Conservation (phyloP, 768 basidiomycete species). For the Roridomyces roridus region DNA sequence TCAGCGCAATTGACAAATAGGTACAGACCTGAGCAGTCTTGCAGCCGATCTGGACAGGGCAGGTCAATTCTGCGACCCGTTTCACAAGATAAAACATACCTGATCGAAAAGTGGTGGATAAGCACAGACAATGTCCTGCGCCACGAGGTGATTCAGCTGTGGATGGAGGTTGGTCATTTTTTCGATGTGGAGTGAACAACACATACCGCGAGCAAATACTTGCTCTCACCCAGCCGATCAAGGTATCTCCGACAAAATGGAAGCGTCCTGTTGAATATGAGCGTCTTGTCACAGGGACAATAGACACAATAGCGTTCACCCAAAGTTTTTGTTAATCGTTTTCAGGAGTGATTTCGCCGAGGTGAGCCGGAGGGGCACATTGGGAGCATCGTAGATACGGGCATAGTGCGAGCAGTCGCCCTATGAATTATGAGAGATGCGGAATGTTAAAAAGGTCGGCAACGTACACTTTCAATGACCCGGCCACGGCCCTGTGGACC, state of each 20-base stretch:
- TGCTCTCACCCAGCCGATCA: conserved; percentile 90
- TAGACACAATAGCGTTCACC: conserved; percentile 30
- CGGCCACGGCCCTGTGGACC: conserved; percentile 92
- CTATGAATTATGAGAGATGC: conserved; percentile 40
- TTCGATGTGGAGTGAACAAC: not conserved
- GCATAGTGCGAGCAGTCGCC: conserved; percentile 97
- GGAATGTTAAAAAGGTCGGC: not conserved
- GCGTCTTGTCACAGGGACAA: no score
- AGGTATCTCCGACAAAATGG: conserved; percentile 97
- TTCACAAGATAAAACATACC: conserved; percentile 66
- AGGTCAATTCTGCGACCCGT: not conserved
- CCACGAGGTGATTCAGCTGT: conserved; percentile 89
- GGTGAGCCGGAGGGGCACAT: conserved; percentile 73
- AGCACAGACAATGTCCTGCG: conserved; percentile 86
- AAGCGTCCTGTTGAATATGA: conserved; percentile 52
- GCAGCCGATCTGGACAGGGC: conserved; percentile 17
- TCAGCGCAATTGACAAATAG: no score
- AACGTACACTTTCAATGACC: conserved; percentile 80
- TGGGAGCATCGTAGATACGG: conserved; percentile 68
- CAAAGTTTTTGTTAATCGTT: conserved; percentile 91
- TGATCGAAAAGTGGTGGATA: conserved; percentile 94
- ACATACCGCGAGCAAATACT: conserved; percentile 87
- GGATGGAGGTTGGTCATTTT: no score
- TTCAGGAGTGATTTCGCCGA: conserved; percentile 87
- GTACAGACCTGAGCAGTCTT: conserved; percentile 24